Evolutionary conservation across 345 rosid genomes (phyloP).

Genomic region (Melastoma malabathricum): DNA sequence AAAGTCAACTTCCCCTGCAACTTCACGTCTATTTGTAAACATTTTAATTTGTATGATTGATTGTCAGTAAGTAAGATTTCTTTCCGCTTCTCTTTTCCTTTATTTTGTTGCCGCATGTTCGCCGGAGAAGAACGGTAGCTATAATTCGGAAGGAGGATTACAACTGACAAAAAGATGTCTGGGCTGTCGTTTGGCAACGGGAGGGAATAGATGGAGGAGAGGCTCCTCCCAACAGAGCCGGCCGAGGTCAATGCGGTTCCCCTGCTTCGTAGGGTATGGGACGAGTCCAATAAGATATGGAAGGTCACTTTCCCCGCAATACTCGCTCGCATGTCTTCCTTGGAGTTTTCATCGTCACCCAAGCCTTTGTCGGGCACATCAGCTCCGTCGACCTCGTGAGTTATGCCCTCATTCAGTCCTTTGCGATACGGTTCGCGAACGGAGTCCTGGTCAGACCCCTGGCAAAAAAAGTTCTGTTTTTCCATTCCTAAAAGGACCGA

Average conservation of each 20-base stretch:
- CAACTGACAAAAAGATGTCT: no score
- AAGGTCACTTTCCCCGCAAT: slow-evolving; percentile 40
- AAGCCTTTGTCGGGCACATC: slow-evolving; percentile 37
- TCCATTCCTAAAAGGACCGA: not conserved
- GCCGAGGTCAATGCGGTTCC: not conserved
- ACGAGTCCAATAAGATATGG: slow-evolving; percentile 29
- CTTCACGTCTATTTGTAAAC: no score
- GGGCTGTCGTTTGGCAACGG: no score
- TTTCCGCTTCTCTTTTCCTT: no score
- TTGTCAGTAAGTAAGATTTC: no score
- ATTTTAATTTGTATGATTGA: no score
- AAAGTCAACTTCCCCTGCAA: no score
- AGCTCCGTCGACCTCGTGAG: slow-evolving; percentile 26
- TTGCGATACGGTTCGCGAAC: slow-evolving; percentile 22
- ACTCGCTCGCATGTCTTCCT: slow-evolving; percentile 28
- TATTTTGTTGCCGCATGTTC: no score
- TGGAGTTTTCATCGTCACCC: slow-evolving; percentile 41
- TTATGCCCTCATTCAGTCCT: slow-evolving; percentile 34
- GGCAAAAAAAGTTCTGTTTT: no score
- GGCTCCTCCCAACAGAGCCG: slow-evolving; percentile 15
- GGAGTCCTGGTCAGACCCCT: slow-evolving; percentile 22
- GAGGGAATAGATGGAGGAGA: slow-evolving; percentile 8
- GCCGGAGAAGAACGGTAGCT: no score
- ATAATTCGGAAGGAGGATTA: no score
- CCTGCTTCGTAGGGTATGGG: slow-evolving; percentile 15